These are phyloP conservation scores for Emericellopsis terricola DNA, from an alignment of 495 filamentous ascomycete species.

Conservation along the genomic window DNA sequence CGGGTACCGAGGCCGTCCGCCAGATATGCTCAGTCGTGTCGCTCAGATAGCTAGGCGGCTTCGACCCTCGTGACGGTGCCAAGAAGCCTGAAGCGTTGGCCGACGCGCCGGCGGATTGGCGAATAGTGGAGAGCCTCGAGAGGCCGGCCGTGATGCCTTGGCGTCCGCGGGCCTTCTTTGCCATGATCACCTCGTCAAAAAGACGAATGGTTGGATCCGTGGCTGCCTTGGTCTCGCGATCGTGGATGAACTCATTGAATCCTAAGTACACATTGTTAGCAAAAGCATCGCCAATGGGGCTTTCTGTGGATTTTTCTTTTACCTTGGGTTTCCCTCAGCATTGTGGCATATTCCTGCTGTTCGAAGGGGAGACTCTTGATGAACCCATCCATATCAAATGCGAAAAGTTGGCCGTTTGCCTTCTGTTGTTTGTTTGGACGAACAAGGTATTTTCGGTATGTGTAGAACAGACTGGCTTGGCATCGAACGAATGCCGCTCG, in stretches of 20 bases:
- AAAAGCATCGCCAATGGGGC: not conserved
- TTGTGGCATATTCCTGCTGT: constrained; percentile 70
- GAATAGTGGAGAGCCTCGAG: constrained; percentile 32
- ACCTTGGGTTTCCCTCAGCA: constrained; percentile 91
- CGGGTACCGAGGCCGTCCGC: constrained; percentile 71
- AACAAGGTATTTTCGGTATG: constrained; percentile 71
- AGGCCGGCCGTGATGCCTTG: constrained; percentile 28
- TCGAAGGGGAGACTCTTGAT: constrained; percentile 78
- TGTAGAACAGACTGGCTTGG: constrained; percentile 87
- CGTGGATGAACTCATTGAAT: constrained; percentile 94
- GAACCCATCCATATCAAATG: constrained; percentile 90
- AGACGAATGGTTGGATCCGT: constrained; percentile 52
- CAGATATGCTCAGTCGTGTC: constrained; percentile 86
- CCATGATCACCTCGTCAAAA: constrained; percentile 90
- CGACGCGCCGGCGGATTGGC: constrained; percentile 23
- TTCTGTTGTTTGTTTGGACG: constrained; percentile 68
- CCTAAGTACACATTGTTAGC: constrained; percentile 24
- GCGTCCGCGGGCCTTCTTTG: constrained; percentile 75
- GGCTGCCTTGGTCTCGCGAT: constrained; percentile 51
- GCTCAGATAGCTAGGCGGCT: constrained; percentile 52
- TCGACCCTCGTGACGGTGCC: constrained; percentile 16
- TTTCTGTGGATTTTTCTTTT: too few species aligned
- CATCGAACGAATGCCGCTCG: constrained; percentile 87
- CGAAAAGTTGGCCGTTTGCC: constrained; percentile 69
- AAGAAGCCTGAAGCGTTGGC: constrained; percentile 9